phyloP scores from a whole-genome alignment of 208 protist species.

The Leishmania mexicana region DNA sequence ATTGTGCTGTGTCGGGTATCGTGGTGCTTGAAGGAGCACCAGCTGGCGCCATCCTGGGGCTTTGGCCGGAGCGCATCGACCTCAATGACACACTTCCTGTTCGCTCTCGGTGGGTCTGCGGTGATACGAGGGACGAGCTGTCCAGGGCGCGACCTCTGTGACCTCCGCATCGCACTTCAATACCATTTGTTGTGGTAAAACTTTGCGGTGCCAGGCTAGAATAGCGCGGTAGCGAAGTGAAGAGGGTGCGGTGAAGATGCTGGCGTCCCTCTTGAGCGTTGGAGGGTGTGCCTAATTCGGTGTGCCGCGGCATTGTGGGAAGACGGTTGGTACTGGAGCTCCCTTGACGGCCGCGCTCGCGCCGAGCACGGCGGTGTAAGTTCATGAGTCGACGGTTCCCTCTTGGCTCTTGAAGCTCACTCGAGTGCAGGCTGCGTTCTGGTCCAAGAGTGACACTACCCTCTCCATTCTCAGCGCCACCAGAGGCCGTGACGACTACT shows the following conservation, averaged over 20 bases:
- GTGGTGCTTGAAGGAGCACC: background rate
- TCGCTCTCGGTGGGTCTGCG: background rate
- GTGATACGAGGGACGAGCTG: background rate
- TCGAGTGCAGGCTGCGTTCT: background rate
- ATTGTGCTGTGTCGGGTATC: background rate
- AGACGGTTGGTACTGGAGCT: background rate
- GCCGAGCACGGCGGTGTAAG: constrained; percentile 2
- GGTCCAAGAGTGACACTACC: constrained; percentile 2
- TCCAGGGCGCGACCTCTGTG: background rate
- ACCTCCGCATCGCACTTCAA: background rate
- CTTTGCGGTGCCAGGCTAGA: background rate
- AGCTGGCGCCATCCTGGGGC: background rate
- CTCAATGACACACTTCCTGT: background rate
- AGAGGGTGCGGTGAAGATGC: too few relatives aligned
- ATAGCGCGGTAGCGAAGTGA: background rate
- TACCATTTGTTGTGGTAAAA: background rate
- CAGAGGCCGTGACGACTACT: background rate
- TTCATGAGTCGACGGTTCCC: constrained; percentile 8
- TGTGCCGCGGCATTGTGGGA: background rate
- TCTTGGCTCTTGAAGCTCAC: background rate
- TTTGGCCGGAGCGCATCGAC: background rate
- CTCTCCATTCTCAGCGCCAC: background rate
- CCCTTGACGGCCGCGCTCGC: background rate
- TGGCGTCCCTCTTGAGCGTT: background rate
- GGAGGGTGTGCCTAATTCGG: background rate